Base-by-base conservation (phyloP, 805 yeast genomes). In the Wickerhamomyces xylosicus region DNA sequence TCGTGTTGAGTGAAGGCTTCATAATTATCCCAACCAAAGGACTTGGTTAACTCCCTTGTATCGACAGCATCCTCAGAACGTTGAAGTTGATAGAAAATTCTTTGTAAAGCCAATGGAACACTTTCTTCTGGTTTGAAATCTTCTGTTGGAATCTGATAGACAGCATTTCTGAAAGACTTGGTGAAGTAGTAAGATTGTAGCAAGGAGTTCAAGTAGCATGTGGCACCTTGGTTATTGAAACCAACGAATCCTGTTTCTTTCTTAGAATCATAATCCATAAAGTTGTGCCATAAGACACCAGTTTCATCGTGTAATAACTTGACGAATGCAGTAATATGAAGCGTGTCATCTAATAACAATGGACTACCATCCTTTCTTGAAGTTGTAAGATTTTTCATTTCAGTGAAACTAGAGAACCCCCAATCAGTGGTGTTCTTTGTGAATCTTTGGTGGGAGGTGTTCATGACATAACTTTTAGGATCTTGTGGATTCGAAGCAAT, bases 1-100 rank as follows among this genome's bases (percentile, higher is more conserved):
- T 92, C 99, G 61, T 92, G 97, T 61, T 92, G 99, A 2, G 95
- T 85, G 59, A 92, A 92, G 0, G 97, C 95, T 49, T 92, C 98
- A 5, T 81, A 79, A 9, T 85, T 72, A 56, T 87, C 95, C 99
- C 99, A 92, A 8, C 99, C 98, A 67, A 92, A 92, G 0, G 97
- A 80, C 42, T 77, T 74, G 0, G 98, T 92, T 38, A 92, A 67
- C 54, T 85, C 95, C 45, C 74, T 57, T 0, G 99, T 92, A 42
- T 85, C 90, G 4, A 90, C 75, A 0, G 97, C 84, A 17, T 74
- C 75, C 10, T 69, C 63, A 0, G 95, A 80, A 3, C 79, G 77
- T 48, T 81, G 79, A 45, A 92, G 66, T 44, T 74, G 74, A 55
- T 86, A 90, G 52, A 92, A 92, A 19, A 89, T 72, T 44, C 95